phyloP scores from a whole-genome alignment of 1,284 basidiomycete species.

The Ceratorhiza oryzae-sativae region DNA sequence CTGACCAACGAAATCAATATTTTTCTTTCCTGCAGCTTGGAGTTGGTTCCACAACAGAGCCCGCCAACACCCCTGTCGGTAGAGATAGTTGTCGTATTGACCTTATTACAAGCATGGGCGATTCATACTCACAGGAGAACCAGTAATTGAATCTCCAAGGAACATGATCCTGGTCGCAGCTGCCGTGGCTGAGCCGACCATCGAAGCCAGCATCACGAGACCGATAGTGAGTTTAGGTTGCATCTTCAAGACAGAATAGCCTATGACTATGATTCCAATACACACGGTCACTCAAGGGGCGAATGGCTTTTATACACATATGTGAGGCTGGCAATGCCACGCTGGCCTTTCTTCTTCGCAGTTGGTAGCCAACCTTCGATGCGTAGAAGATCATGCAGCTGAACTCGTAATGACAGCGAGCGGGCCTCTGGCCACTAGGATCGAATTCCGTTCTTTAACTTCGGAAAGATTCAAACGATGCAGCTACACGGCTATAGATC shows the following conservation, averaged over 20 bases:
- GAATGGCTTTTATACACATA: background rate
- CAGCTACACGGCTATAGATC: background rate
- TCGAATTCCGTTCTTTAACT: background rate
- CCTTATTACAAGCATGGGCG: no score
- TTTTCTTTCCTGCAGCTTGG: slow-evolving; percentile 9
- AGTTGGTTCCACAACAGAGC: slow-evolving; percentile 28
- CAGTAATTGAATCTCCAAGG: slow-evolving; percentile 26
- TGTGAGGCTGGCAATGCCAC: background rate
- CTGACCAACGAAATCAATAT: slow-evolving; percentile 28
- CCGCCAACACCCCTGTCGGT: slow-evolving; percentile 25
- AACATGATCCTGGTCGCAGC: slow-evolving; percentile 32
- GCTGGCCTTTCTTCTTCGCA: background rate
- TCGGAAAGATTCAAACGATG: background rate
- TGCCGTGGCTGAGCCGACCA: background rate
- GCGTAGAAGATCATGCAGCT: background rate
- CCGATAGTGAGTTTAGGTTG: slow-evolving; percentile 11
- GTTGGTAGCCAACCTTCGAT: background rate
- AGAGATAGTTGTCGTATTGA: no score
- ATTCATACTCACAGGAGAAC: no score
- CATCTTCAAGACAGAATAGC: background rate
- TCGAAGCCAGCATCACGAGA: background rate
- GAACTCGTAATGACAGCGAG: no score
- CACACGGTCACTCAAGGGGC: background rate
- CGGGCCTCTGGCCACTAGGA: slow-evolving; percentile 9
- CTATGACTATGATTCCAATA: background rate